phyloP scores from a whole-genome alignment of 768 basidiomycete species.

The Baorangia bicolor region DNA sequence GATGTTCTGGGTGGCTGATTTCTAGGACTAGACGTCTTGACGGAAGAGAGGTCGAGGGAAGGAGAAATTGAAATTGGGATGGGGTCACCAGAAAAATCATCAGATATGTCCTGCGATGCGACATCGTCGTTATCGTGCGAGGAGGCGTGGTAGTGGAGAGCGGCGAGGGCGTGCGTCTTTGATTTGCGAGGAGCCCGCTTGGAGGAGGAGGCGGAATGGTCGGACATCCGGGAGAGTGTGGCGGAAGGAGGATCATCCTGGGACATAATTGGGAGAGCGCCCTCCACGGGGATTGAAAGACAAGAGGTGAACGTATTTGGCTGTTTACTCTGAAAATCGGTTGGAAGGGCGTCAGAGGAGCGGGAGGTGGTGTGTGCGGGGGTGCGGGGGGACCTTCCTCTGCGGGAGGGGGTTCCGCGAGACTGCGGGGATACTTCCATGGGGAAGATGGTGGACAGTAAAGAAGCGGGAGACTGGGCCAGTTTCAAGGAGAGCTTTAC shows the following conservation, averaged over 20 bases:
- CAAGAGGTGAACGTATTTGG: slow-evolving; percentile 58
- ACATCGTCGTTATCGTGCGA: slow-evolving; percentile 53
- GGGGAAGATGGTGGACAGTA: slow-evolving; percentile 39
- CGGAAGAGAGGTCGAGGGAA: slow-evolving; percentile 62
- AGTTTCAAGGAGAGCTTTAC: slow-evolving; percentile 3
- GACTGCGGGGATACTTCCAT: slow-evolving; percentile 45
- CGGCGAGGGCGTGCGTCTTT: slow-evolving; percentile 83
- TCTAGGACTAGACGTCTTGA: slow-evolving; percentile 64
- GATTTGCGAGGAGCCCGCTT: slow-evolving; percentile 85
- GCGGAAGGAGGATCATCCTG: slow-evolving; percentile 40
- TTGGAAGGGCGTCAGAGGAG: slow-evolving; percentile 43
- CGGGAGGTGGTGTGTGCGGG: slow-evolving; percentile 44
- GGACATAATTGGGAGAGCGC: slow-evolving; percentile 61
- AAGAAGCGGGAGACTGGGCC: slow-evolving; percentile 13
- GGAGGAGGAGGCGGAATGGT: slow-evolving; percentile 43
- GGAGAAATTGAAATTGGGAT: slow-evolving; percentile 63
- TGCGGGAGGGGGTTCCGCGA: slow-evolving; percentile 61
- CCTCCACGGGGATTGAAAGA: slow-evolving; percentile 76
- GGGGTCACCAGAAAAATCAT: slow-evolving; percentile 48
- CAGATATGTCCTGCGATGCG: slow-evolving; percentile 38
- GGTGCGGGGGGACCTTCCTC: slow-evolving; percentile 61
- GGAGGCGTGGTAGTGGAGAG: slow-evolving; percentile 65
- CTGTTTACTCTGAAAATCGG: slow-evolving; percentile 50
- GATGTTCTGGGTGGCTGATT: slow-evolving; percentile 38
- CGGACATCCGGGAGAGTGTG: slow-evolving; percentile 33